A percentile compares a stretch with the other conserved stretches of the same genome.
These are phyloP conservation scores for Ricinus communis DNA, from an alignment of 345 rosid genomes.

Conservation along the genomic window DNA sequence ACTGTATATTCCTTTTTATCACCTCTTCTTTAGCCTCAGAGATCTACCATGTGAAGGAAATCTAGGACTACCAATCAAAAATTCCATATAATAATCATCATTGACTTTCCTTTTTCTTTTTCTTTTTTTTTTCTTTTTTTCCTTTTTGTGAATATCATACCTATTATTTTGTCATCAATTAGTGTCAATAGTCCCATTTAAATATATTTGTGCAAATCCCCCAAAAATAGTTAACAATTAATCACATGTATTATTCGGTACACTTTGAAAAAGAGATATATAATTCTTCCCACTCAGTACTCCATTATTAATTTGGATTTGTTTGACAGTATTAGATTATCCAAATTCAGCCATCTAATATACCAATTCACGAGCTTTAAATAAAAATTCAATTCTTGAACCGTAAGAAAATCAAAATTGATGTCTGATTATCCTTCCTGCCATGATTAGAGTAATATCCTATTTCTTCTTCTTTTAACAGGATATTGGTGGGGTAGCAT, in stretches of 20 bases:
- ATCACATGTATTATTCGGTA: background rate
- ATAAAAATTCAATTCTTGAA: too few species aligned
- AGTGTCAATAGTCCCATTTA: background rate
- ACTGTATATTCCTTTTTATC: too few species aligned
- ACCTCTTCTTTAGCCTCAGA: conserved; percentile 4
- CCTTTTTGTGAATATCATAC: background rate
- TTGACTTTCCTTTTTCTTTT: conserved; percentile 11
- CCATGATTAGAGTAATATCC: too few species aligned
- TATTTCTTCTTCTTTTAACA: too few species aligned
- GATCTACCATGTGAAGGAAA: conserved; percentile 33
- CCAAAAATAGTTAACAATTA: background rate
- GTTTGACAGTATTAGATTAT: background rate
- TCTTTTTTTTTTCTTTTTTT: too few species aligned
- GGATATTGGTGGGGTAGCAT: too few species aligned
- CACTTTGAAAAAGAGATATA: too few species aligned
- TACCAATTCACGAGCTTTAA: too few species aligned
- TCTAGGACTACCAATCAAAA: conserved; percentile 25
- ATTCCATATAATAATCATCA: conserved; percentile 5
- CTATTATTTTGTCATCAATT: conserved; percentile 17
- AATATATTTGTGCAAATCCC: background rate
- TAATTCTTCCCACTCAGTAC: background rate
- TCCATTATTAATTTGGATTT: background rate
- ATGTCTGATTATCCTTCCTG: too few species aligned
- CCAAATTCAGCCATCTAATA: too few species aligned
- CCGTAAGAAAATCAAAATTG: too few species aligned